These are phyloP conservation scores for Obelidium mucronatum DNA, from an alignment of 192 early-diverging fungal genomes.

Conservation along the genomic window DNA sequence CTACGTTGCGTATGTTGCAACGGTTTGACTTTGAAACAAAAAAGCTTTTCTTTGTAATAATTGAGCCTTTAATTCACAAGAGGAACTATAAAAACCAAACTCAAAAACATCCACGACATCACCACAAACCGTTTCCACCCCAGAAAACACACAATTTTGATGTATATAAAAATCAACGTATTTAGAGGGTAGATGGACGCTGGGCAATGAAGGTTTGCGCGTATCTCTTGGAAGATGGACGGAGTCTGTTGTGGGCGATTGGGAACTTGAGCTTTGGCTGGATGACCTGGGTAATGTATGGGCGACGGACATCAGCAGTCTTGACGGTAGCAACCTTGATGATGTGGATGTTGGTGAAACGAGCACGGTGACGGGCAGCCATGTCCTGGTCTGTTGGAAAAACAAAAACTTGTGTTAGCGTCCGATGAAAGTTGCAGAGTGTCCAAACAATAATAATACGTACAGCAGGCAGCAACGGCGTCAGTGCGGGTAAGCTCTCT, in stretches of 20 bases:
- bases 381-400: slow-evolving; percentile 85
- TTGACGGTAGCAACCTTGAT: slow-evolving; percentile 96
- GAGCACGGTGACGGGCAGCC: slow-evolving; percentile 98
- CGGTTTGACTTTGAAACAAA: no score
- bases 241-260: slow-evolving; percentile 93
- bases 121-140: neutral
- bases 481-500: slow-evolving; percentile 87
- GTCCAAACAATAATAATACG: slow-evolving; percentile 23
- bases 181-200: slow-evolving; percentile 94
- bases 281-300: slow-evolving; percentile 97
- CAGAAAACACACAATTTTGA: no score
- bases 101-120: neutral
- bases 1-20: no score
- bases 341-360: slow-evolving; percentile 98
- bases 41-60: neutral
- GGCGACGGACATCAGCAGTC: slow-evolving; percentile 90
- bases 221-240: slow-evolving; percentile 83
- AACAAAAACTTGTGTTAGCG: neutral
- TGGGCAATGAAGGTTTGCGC: slow-evolving; percentile 86
- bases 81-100: neutral
- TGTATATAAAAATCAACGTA: slow-evolving; percentile 20
- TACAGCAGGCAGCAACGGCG: slow-evolving; percentile 65
- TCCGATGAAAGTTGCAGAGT: neutral
- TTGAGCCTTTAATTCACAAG: neutral
- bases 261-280: slow-evolving; percentile 94